These are phyloP conservation scores for Fagopyrum tataricum DNA, from an alignment of 148 eudicot species.

Conservation along the genomic window DNA sequence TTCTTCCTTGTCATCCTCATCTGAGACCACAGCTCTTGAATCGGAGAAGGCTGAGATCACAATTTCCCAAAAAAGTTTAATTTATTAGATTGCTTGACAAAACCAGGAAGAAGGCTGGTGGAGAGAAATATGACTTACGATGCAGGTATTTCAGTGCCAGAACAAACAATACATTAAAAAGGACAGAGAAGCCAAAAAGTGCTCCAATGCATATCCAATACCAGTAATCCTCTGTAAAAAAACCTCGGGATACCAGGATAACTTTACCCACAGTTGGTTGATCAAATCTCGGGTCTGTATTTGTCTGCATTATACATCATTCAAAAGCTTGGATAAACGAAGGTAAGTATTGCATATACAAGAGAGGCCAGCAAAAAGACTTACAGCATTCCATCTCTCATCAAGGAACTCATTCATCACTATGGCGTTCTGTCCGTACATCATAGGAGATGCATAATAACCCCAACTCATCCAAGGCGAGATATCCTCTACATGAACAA, in stretches of 20 bases:
- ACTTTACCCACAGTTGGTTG: conserved; percentile 60
- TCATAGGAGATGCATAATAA: conserved; percentile 69
- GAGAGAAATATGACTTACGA: conserved; percentile 33
- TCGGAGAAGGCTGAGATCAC: conserved; percentile 45
- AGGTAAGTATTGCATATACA: neutral
- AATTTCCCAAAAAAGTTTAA: neutral
- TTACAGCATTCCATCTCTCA: conserved; percentile 60
- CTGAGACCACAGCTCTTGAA: conserved; percentile 30
- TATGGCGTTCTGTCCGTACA: conserved; percentile 69
- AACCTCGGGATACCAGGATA: conserved; percentile 58
- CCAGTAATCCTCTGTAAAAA: conserved; percentile 48
- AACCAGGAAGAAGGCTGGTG: conserved; percentile 2
- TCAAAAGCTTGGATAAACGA: neutral
- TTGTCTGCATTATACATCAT: conserved; percentile 42
- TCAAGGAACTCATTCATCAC: conserved; percentile 74
- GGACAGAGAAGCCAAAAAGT: conserved; percentile 49
- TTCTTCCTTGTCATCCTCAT: conserved; percentile 25
- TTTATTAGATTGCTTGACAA: neutral
- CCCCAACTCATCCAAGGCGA: conserved; percentile 64
- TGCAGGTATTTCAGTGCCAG: conserved; percentile 45
- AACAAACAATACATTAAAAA: conserved; percentile 58
- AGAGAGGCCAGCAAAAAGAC: conserved; percentile 14
- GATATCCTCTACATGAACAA: conserved; percentile 42
- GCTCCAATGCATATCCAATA: conserved; percentile 66
- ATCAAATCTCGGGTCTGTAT: conserved; percentile 41